Percentiles rank a stretch among this genome's conserved stretches.
phyloP scores from a whole-genome alignment of 306 rosid species.

The Sphenostylis stenocarpa region DNA sequence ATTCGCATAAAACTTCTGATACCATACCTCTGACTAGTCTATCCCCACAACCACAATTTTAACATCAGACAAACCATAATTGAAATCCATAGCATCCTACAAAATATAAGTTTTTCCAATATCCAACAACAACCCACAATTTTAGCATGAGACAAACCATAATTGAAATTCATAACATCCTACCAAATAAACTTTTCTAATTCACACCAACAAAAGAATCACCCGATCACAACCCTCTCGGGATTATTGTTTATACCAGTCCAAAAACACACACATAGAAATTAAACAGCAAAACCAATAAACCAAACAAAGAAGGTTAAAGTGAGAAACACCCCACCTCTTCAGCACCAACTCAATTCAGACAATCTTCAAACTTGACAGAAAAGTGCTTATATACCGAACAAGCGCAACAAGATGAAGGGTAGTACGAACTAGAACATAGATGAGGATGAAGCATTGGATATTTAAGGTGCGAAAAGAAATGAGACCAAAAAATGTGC shows the following conservation, averaged over 20 bases:
- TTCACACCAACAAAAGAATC: background rate
- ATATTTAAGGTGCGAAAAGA: constrained; percentile 6
- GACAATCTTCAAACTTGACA: constrained; percentile 4
- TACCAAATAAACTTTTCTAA: background rate
- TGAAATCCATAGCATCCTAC: constrained; percentile 23
- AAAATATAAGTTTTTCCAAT: background rate
- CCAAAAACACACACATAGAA: background rate
- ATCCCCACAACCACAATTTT: background rate
- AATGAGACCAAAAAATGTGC: background rate
- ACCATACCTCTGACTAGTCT: constrained; percentile 5
- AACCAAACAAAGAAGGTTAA: background rate
- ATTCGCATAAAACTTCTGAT: constrained; percentile 13
- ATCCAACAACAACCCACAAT: no score
- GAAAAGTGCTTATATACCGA: background rate
- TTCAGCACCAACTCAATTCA: constrained; percentile 35
- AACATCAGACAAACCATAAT: constrained; percentile 4
- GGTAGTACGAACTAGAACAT: background rate
- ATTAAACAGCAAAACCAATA: constrained; percentile 17
- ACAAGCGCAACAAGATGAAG: background rate
- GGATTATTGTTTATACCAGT: constrained; percentile 4
- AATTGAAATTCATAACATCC: constrained; percentile 27
- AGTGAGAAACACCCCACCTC: constrained; percentile 31
- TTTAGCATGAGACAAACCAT: background rate
- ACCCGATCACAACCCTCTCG: background rate
- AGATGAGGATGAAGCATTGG: constrained; percentile 39